A percentile compares a stretch with the other conserved stretches of the same genome.
Evolutionary conservation across 108 stramenopile species (phyloP).

Genomic region (Fragilaria radians): DNA sequence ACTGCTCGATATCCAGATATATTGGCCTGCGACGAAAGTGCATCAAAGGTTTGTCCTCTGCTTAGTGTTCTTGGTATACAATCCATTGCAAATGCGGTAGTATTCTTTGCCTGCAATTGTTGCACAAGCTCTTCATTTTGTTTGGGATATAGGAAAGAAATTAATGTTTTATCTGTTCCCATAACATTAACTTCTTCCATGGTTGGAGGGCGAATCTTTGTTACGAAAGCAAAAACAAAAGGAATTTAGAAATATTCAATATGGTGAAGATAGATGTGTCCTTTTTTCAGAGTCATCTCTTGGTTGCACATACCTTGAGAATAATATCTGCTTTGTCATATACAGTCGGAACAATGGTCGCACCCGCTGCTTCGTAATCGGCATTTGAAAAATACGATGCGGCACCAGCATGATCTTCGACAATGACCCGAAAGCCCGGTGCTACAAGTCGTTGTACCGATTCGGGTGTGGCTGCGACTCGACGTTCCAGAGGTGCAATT

Average conservation of each 20-base stretch:
- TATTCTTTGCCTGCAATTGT: constrained; percentile 82
- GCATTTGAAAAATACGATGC: constrained; percentile 84
- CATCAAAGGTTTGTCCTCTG: constrained; percentile 97
- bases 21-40: constrained; percentile 94
- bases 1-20: constrained; percentile 99
- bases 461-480: constrained; percentile 88
- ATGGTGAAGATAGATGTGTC: not conserved
- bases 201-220: constrained; percentile 85
- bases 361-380: constrained; percentile 92
- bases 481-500: constrained; percentile 76
- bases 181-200: constrained; percentile 68
- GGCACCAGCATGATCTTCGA: constrained; percentile 90
- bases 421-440: constrained; percentile 75
- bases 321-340: constrained; percentile 88
- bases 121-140: constrained; percentile 90
- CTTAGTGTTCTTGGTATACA: constrained; percentile 93
- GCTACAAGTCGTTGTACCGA: constrained; percentile 71
- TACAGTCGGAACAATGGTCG: constrained; percentile 81
- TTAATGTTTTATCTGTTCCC: constrained; percentile 67
- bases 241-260: not conserved
- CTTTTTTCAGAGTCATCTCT: not conserved
- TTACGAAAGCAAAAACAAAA: not conserved
- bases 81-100: constrained; percentile 96
- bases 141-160: constrained; percentile 89
- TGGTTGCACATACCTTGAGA: constrained; percentile 56